Evolutionary conservation across 306 rosid genomes (phyloP).

Genomic region (Casuarina equisetifolia): DNA sequence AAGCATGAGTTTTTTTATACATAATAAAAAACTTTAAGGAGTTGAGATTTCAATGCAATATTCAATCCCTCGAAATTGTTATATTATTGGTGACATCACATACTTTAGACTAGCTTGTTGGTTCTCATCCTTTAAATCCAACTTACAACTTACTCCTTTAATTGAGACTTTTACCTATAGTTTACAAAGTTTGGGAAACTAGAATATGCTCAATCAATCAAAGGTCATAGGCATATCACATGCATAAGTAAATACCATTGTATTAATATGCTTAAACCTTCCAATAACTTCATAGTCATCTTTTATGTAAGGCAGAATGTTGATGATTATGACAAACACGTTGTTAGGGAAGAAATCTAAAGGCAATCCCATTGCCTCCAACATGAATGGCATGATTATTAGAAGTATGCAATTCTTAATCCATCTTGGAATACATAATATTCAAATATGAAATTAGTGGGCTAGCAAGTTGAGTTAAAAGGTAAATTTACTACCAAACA

Average conservation of each 20-base stretch:
- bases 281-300: constrained; percentile 82
- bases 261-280: constrained; percentile 85
- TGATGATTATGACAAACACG: constrained; percentile 81
- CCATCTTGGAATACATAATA: constrained; percentile 62
- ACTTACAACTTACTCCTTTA: constrained; percentile 92
- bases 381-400: constrained; percentile 64
- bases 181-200: constrained; percentile 95
- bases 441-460: constrained; percentile 17
- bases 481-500: too few species aligned
- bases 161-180: constrained; percentile 95
- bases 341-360: constrained; percentile 87
- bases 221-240: constrained; percentile 86
- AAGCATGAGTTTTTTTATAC: constrained; percentile 92
- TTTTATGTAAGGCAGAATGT: constrained; percentile 78
- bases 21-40: constrained; percentile 94
- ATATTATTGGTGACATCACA: constrained; percentile 99
- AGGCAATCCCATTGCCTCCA: constrained; percentile 83
- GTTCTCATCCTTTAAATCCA: constrained; percentile 91
- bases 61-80: constrained; percentile 97
- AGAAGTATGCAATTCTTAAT: constrained; percentile 84
- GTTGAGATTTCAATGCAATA: constrained; percentile 97
- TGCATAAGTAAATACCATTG: constrained; percentile 92
- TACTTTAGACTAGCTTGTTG: constrained; percentile 86
- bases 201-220: constrained; percentile 72
- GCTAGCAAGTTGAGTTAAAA: neutral